A percentile compares a stretch with the other conserved stretches of the same genome.
These are phyloP conservation scores for Pseudozyma pruni DNA, from an alignment of 1,284 basidiomycete species.

Conservation along the genomic window DNA sequence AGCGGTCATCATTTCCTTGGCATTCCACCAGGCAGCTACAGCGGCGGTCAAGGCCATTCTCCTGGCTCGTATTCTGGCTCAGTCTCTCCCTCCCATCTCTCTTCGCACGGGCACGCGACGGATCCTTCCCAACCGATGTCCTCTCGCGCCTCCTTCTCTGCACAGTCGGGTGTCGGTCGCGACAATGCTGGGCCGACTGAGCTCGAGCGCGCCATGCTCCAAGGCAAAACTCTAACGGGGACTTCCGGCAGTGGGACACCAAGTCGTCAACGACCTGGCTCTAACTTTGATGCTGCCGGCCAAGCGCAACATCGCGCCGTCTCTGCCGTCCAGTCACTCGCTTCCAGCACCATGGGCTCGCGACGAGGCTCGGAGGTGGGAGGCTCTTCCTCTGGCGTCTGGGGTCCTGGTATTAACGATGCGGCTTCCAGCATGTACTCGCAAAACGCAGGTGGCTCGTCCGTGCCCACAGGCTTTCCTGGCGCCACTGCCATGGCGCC, in stretches of 20 bases:
- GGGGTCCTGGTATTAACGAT: slow-evolving; percentile 15
- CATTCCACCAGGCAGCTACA: slow-evolving; percentile 12
- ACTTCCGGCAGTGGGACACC: slow-evolving; percentile 18
- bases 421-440: slow-evolving; percentile 11
- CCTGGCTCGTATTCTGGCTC: slow-evolving; percentile 18
- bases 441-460: slow-evolving; percentile 32
- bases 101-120: slow-evolving; percentile 3
- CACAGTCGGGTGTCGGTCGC: slow-evolving; percentile 7
- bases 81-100: slow-evolving; percentile 21
- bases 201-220: slow-evolving; percentile 36
- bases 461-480: slow-evolving; percentile 49
- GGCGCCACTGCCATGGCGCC: slow-evolving; percentile 47
- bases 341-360: slow-evolving; percentile 13
- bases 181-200: slow-evolving; percentile 11
- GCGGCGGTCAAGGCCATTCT: slow-evolving; percentile 1
- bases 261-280: slow-evolving; percentile 11
- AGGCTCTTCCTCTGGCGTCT: slow-evolving; percentile 8
- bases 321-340: slow-evolving; percentile 29
- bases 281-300: slow-evolving; percentile 12
- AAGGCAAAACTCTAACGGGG: slow-evolving; percentile 6
- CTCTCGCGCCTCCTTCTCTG: slow-evolving; percentile 21
- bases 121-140: slow-evolving; percentile 15
- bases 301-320: slow-evolving; percentile 26
- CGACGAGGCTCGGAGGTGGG: slow-evolving; percentile 32
- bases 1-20: slow-evolving; percentile 24